Conservation (phyloP, 78 protist genomes). For the Dictyostelium capitatum region DNA sequence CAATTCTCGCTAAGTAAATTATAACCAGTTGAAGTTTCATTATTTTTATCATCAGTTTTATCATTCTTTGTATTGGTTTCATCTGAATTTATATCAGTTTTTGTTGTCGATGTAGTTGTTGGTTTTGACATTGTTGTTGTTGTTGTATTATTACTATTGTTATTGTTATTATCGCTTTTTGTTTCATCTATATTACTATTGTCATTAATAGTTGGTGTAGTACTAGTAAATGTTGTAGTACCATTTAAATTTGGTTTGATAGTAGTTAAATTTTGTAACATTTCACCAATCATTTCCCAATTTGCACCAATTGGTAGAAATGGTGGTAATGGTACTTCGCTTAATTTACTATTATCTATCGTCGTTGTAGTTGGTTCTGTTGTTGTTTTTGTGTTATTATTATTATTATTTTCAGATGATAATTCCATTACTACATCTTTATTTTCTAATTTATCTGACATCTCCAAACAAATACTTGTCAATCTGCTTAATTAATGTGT, state of each 20-base stretch:
- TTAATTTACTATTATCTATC: no score
- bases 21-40: not conserved
- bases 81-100: not conserved
- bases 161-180: not conserved
- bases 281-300: slow-evolving; percentile 33
- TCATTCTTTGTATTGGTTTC: not conserved
- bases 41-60: not conserved
- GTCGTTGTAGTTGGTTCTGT: no score
- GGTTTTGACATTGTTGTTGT: not conserved
- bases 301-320: slow-evolving; percentile 5
- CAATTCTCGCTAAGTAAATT: slow-evolving; percentile 33
- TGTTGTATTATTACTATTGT: not conserved
- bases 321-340: not conserved
- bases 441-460: no score
- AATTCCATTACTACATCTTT: no score
- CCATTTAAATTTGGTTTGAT: not conserved
- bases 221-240: not conserved
- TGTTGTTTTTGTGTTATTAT: no score
- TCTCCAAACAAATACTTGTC: no score
- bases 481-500: no score
- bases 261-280: slow-evolving; percentile 2
- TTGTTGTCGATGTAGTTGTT: not conserved
- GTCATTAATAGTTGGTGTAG: not conserved
- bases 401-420: no score
- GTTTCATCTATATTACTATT: not conserved